These are phyloP conservation scores for Sphenostylis stenocarpa DNA, from an alignment of 306 rosid genomes.

Conservation along the genomic window DNA sequence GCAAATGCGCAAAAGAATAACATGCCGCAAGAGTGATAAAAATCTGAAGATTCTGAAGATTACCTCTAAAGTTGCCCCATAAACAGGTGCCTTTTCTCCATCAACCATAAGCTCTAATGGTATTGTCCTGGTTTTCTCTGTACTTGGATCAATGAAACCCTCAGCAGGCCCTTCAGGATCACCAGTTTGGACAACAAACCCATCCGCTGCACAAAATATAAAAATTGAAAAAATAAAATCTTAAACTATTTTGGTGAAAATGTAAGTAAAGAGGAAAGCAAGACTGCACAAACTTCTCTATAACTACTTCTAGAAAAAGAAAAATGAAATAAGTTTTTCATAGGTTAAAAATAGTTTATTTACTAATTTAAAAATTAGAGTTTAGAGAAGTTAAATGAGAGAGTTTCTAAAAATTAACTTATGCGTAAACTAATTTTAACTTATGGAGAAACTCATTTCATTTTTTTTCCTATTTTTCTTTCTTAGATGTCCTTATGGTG, in stretches of 20 bases:
- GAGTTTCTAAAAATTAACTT: too few relatives aligned
- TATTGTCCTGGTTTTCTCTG: constrained; percentile 81
- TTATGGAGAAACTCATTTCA: too few relatives aligned
- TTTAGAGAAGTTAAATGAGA: too few relatives aligned
- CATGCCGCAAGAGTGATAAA: not conserved
- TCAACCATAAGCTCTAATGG: constrained; percentile 77
- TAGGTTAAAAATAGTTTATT: too few relatives aligned
- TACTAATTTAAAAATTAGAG: too few relatives aligned
- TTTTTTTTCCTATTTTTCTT: too few relatives aligned
- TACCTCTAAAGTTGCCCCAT: constrained; percentile 93
- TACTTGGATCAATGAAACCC: constrained; percentile 97
- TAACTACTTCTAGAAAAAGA: too few relatives aligned
- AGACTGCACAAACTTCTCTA: not conserved
- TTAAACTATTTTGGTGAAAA: constrained; percentile 19
- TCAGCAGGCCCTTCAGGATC: constrained; percentile 99
- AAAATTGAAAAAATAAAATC: constrained; percentile 14
- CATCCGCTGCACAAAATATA: constrained; percentile 65
- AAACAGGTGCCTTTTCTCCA: constrained; percentile 86
- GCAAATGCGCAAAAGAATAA: not conserved
- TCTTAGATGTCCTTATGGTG: too few relatives aligned
- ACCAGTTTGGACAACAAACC: constrained; percentile 97
- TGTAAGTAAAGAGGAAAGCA: constrained; percentile 5
- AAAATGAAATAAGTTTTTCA: too few relatives aligned
- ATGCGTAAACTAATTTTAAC: too few relatives aligned
- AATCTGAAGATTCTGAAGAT: too few relatives aligned